Evolutionary conservation across 2,329 filamentous ascomycete genomes (phyloP).

Genomic region (Sarocladium strictum): DNA sequence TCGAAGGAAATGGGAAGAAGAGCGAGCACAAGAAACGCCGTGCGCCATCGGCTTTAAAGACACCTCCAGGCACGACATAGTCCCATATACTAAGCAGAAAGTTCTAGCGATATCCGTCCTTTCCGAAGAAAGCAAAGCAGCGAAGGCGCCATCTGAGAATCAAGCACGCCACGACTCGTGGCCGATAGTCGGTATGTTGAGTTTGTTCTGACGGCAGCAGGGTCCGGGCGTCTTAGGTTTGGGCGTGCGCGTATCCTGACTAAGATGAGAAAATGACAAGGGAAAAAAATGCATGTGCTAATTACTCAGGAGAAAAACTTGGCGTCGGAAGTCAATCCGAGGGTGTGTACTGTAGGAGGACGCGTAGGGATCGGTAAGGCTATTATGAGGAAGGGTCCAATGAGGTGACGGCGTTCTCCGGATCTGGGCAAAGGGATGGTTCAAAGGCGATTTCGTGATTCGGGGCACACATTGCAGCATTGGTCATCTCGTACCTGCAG

Average conservation of each 20-base stretch:
- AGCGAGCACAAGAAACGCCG: too few relatives aligned
- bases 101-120: background rate
- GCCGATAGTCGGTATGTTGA: background rate
- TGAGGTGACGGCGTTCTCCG: background rate
- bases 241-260: background rate
- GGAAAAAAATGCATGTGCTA: background rate
- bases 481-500: constrained; percentile 1
- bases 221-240: background rate
- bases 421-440: background rate
- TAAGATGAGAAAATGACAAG: background rate
- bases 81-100: background rate
- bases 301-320: background rate
- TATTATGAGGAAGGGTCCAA: background rate
- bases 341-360: background rate
- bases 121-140: background rate
- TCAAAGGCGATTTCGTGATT: constrained; percentile 7
- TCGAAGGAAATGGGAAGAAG: too few relatives aligned
- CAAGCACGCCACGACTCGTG: constrained; percentile 5
- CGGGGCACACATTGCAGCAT: constrained; percentile 3
- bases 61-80: background rate
- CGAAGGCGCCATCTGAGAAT: background rate
- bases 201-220: background rate
- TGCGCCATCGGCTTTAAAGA: background rate
- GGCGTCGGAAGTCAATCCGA: background rate
- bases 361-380: background rate